phyloP scores from a whole-genome alignment of 345 rosid species.

The Sonneratia alba region DNA sequence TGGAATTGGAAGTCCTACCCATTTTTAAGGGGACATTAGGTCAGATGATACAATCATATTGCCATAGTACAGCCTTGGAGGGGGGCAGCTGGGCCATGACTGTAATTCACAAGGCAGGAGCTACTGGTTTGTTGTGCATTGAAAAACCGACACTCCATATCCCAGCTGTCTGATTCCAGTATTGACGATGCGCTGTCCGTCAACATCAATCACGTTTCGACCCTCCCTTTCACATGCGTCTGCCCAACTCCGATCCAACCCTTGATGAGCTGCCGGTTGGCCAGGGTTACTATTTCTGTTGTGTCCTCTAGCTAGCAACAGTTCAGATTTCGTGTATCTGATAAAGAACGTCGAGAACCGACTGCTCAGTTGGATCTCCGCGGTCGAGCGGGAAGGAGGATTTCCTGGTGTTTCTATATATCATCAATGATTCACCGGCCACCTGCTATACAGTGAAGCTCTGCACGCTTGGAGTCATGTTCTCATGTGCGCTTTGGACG shows the following conservation, averaged over 20 bases:
- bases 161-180: not conserved
- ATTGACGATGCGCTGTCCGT: not conserved
- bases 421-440: too few relatives aligned
- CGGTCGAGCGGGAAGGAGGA: too few relatives aligned
- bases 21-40: not conserved
- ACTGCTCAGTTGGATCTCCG: too few relatives aligned
- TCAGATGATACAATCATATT: not conserved
- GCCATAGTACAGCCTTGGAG: not conserved
- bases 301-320: not conserved
- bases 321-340: too few relatives aligned
- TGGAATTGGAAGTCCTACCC: not conserved
- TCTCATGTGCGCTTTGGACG: too few relatives aligned
- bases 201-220: not conserved
- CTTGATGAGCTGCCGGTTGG: slow-evolving; percentile 4
- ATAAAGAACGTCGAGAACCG: too few relatives aligned
- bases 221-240: not conserved
- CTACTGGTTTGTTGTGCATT: not conserved
- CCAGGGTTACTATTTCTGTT: not conserved
- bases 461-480: too few relatives aligned
- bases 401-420: too few relatives aligned
- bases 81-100: slow-evolving; percentile 5
- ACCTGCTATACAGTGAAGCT: too few relatives aligned
- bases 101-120: slow-evolving; percentile 6
- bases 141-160: not conserved
- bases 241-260: not conserved